A percentile compares a stretch with the other conserved stretches of the same genome.
Conservation (phyloP, 1,139 yeast genomes). For the Tardiomyces blankii region DNA sequence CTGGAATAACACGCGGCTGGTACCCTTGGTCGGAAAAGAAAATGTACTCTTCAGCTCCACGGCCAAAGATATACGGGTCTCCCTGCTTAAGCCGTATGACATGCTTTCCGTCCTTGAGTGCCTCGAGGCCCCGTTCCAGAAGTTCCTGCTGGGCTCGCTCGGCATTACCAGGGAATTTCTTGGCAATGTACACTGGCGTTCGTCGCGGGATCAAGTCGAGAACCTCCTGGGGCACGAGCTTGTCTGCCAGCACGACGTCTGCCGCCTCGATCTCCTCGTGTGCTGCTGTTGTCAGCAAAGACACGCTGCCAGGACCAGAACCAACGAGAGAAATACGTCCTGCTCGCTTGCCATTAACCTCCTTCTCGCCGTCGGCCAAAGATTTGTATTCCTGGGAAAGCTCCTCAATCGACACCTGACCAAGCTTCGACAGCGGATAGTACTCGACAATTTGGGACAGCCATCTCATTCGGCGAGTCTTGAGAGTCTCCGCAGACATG, state of each 20-base stretch:
- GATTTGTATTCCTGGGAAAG: conserved; percentile 19
- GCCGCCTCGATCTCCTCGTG: conserved; percentile 70
- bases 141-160: conserved; percentile 87
- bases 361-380: conserved; percentile 3
- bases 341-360: background rate
- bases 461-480: conserved; percentile 69
- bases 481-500: conserved; percentile 35
- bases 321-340: conserved; percentile 78
- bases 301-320: conserved; percentile 87
- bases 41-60: conserved; percentile 88
- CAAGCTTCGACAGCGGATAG: conserved; percentile 62
- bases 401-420: conserved; percentile 45
- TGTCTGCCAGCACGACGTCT: conserved; percentile 80
- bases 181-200: conserved; percentile 74
- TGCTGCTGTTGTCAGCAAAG: conserved; percentile 79
- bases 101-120: conserved; percentile 50
- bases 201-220: conserved; percentile 65
- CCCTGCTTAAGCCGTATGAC: conserved; percentile 94
- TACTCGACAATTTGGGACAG: conserved; percentile 84
- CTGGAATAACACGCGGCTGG: conserved; percentile 68
- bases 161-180: conserved; percentile 95
- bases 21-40: conserved; percentile 60
- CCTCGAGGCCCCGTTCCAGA: conserved; percentile 55
- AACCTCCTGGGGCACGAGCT: conserved; percentile 83
- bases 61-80: conserved; percentile 92